Conservation (phyloP, 768 basidiomycete genomes). For the Xerocomus spinulosus region DNA sequence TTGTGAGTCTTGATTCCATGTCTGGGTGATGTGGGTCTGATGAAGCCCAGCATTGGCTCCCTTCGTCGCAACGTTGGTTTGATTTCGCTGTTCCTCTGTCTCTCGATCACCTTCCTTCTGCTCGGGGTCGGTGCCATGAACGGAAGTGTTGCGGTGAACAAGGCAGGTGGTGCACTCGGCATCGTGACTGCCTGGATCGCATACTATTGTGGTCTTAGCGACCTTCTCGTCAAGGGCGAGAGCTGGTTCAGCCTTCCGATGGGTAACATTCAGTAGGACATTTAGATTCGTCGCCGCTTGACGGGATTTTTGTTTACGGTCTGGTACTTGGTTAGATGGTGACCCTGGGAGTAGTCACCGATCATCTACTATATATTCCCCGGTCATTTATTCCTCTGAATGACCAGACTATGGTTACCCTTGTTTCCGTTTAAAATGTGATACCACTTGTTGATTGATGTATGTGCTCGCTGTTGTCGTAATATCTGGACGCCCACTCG, state of each 20-base stretch:
- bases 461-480: background rate
- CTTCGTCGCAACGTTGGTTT: conserved; percentile 49
- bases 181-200: conserved; percentile 45
- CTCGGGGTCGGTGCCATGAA: conserved; percentile 40
- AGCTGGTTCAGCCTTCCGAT: conserved; percentile 40
- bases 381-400: conserved; percentile 5
- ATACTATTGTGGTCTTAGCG: conserved; percentile 42
- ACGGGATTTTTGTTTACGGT: conserved; percentile 2
- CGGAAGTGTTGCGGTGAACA: conserved; percentile 17
- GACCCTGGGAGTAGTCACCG: background rate
- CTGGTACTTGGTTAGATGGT: background rate
- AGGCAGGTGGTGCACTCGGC: conserved; percentile 44
- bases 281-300: background rate
- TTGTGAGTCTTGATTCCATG: conserved; percentile 42
- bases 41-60: conserved; percentile 39
- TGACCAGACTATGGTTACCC: background rate
- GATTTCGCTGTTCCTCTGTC: conserved; percentile 47
- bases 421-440: background rate
- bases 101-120: conserved; percentile 49
- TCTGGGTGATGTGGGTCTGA: background rate
- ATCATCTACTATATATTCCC: conserved; percentile 1
- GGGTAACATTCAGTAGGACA: conserved; percentile 24
- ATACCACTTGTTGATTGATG: no score
- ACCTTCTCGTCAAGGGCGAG: conserved; percentile 37
- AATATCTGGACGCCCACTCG: background rate